Base-by-base conservation (phyloP, 371 early-diverging fungal species). In the Lichtheimia hyalospora region DNA sequence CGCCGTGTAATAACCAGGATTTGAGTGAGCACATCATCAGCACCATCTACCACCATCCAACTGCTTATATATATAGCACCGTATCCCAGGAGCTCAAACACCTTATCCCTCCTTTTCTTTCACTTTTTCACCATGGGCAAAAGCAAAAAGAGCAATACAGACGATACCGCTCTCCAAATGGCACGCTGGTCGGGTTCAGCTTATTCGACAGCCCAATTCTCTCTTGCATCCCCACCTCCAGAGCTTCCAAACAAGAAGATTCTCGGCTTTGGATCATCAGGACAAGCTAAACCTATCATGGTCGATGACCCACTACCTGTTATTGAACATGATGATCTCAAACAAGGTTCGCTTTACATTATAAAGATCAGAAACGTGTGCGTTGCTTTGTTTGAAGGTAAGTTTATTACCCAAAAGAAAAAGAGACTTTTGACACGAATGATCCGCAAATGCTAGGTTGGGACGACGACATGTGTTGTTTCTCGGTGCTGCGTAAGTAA, bases 381-480 rank as follows among this genome's bases (percentile, higher is more conserved):
- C 21, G 43, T 78, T 28, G 68, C 71, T n/a, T 57, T 78, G 20
- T 78, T 78, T 64, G 78, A 78, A 70, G 78, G 78, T 73, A 55
- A 52, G 57, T 40, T 18, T 16, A n/a, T 2, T 28, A 34, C 10
- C 10, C 10, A 34, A 34, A 34, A 8, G 1, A 10, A 44, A 10
- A 27, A 13, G 5, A 48, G 4, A 49, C 21, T 41, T 27, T 18
- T 23, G 48, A 40, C 27, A 54, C 41, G 39, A 41, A 24, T 41
- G 8, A 46, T 15, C 15, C 12, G 27, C 14, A 12, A 53, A 43
- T 14, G 23, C 7, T 62, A 73, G 77, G 77, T 4, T 78, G 78
- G 78, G 67, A 78, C 40, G 78, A 78, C 49, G 75, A 78, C 65
- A 74, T 78, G 73, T 78, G 78, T 53, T 78, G 78, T 40, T 78